Evolutionary conservation across 179 eudicot species (phyloP), one percentile per base, ranked within the genome.

Genomic region (Silene vulgaris): DNA sequence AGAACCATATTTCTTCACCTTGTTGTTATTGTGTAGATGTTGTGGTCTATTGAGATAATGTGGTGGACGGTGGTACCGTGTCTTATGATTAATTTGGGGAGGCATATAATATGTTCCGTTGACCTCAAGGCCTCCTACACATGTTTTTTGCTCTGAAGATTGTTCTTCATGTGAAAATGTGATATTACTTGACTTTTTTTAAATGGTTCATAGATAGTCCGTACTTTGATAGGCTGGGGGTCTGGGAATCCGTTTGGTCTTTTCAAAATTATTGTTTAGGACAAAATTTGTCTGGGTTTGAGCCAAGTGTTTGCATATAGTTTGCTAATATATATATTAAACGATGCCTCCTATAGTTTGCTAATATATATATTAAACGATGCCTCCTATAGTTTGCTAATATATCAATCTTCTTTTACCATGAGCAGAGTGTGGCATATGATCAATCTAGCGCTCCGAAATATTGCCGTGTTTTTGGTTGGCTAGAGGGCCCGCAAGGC

Each of bases 361-460:
- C 66, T 81, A 68, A 82, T 21, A 19, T 29, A 50, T 26, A 32
- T 32, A 32, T 32, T 32, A 35, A 17, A 35, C 8, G 26, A 35
- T 66, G 26, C 14, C 12, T 14, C 12, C 23, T 32, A 30, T 0
- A 28, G 12, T 64, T 3, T 62, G 70, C 66, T 81, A 68, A 82
- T 21, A 19, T 29, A 50, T 26, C 2, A 1, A 3, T 45, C 32
- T 70, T 32, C 1, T 68, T 56, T 37, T 72, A 65, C 14, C 48
- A n/a, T 77, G 78, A 71, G 61, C 91, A 94, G 98, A 92, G 88
- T 66, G 95, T 92, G 57, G 96, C 93, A 2, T 94, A 85, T 56
- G 97, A 92, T 74, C 85, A 90, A 29, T 89, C 97, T 9, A 89
- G 95, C 73, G 98, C 98, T 66, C 98, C 98, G 35, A 92, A 80